A percentile compares a stretch with the other conserved stretches of the same genome.
phyloP scores from a whole-genome alignment of 306 rosid genomes.

The Cicer judaicum region DNA sequence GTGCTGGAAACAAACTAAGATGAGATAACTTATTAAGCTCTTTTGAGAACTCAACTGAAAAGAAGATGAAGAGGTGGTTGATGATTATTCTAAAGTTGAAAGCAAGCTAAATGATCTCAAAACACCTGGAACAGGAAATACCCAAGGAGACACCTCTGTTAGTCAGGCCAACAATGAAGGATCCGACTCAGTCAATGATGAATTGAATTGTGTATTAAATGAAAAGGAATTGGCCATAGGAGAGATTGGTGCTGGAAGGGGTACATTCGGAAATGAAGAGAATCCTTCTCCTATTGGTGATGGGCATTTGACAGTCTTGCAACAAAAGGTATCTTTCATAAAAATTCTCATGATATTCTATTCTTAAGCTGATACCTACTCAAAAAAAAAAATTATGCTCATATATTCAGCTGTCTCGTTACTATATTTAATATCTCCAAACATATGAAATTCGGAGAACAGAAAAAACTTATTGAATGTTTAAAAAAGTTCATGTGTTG shows the following conservation, averaged over 20 bases:
- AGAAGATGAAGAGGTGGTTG: conserved; percentile 38
- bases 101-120: conserved; percentile 48
- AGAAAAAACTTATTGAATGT: conserved; percentile 22
- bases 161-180: conserved; percentile 32
- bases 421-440: conserved; percentile 36
- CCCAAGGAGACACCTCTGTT: conserved; percentile 32
- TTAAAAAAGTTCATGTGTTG: conserved; percentile 14
- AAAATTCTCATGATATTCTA: conserved; percentile 36
- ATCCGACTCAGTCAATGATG: conserved; percentile 47
- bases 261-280: conserved; percentile 44
- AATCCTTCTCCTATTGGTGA: conserved; percentile 30
- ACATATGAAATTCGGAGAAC: conserved; percentile 35
- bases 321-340: conserved; percentile 40
- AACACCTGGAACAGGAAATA: conserved; percentile 33
- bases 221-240: conserved; percentile 23
- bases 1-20: conserved; percentile 38
- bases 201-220: conserved; percentile 35
- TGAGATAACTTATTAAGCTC: conserved; percentile 34
- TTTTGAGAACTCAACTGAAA: conserved; percentile 42
- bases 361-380: conserved; percentile 27
- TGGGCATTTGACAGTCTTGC: conserved; percentile 33
- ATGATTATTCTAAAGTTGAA: conserved; percentile 40
- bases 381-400: not conserved
- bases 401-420: not conserved
- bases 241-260: conserved; percentile 39